Percentiles rank a stretch among this genome's conserved stretches.
Conservation (phyloP, 306 rosid species). For the Dalbergia cochinchinensis region DNA sequence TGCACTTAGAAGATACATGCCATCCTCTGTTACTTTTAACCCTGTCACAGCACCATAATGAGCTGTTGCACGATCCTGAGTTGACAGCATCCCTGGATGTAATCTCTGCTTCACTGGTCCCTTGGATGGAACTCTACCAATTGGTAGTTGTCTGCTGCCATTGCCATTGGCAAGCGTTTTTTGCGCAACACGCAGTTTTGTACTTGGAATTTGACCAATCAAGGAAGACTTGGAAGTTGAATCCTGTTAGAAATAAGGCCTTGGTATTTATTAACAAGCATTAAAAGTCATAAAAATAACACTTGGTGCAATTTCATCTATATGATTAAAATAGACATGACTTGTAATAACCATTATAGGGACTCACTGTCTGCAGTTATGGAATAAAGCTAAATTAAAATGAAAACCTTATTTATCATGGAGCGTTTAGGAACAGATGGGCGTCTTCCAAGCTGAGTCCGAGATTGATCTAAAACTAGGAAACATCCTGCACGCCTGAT, state of each 20-base stretch:
- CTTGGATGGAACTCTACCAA: conserved; percentile 66
- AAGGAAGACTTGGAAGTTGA: conserved; percentile 30
- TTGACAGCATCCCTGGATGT: conserved; percentile 95
- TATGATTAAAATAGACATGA: conserved; percentile 13
- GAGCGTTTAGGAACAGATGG: conserved; percentile 70
- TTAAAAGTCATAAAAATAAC: conserved; percentile 13
- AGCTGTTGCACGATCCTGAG: conserved; percentile 94
- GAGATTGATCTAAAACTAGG: conserved; percentile 85
- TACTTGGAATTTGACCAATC: conserved; percentile 9
- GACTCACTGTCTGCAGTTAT: conserved; percentile 6
- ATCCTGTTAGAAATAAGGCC: conserved; percentile 56
- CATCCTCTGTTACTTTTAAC: conserved; percentile 82
- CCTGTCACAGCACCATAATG: conserved; percentile 98
- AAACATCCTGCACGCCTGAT: conserved; percentile 93
- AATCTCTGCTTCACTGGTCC: conserved; percentile 77
- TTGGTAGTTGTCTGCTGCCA: conserved; percentile 60
- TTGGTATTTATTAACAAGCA: conserved; percentile 31
- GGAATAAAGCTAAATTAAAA: conserved; percentile 32
- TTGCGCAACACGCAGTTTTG: conserved; percentile 63
- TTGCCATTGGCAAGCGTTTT: conserved; percentile 72
- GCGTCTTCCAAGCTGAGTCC: conserved; percentile 91
- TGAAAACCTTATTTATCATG: conserved; percentile 63
- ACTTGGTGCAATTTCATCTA: conserved; percentile 41
- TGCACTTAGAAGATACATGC: conserved; percentile 96
- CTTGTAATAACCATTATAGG: conserved; percentile 9